Percentiles rank a stretch among this genome's conserved stretches.
These are phyloP conservation scores for Gossypium davidsonii DNA, from an alignment of 441 rosid genomes.

Conservation along the genomic window DNA sequence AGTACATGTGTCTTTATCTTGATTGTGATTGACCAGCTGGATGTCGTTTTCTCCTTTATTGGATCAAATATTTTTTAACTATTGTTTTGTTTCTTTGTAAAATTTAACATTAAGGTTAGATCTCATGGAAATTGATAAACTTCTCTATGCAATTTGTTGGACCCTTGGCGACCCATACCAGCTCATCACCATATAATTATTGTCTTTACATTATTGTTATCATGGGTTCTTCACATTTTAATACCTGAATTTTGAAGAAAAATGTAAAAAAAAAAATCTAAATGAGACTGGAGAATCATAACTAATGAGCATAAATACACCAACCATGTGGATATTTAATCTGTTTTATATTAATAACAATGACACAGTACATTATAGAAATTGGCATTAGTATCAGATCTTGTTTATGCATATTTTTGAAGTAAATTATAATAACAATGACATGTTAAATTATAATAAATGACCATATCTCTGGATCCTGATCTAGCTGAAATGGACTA, in stretches of 20 bases:
- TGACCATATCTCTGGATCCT: neutral
- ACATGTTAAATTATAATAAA: neutral
- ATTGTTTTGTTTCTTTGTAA: too few species aligned
- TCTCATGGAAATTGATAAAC: neutral
- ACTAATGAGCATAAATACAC: neutral
- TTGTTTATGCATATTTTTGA: neutral
- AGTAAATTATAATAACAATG: too few species aligned
- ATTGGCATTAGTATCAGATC: conserved; percentile 6
- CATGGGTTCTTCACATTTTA: neutral
- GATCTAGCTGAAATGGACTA: conserved; percentile 9
- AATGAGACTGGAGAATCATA: neutral
- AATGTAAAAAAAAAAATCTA: neutral
- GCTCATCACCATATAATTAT: neutral
- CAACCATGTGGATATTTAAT: neutral
- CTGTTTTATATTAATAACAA: neutral
- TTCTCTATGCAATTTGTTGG: neutral
- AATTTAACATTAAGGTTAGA: too few species aligned
- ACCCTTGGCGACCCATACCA: conserved; percentile 9
- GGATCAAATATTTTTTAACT: too few species aligned
- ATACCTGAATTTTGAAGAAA: neutral
- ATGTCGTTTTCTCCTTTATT: neutral
- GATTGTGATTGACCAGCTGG: conserved; percentile 9
- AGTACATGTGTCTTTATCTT: neutral
- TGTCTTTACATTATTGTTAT: conserved; percentile 1
- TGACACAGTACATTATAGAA: neutral